A percentile compares a stretch with the other conserved stretches of the same genome.
These are phyloP conservation scores for Blastomyces emzantsi DNA, from an alignment of 2,329 filamentous ascomycete species.

Conservation along the genomic window DNA sequence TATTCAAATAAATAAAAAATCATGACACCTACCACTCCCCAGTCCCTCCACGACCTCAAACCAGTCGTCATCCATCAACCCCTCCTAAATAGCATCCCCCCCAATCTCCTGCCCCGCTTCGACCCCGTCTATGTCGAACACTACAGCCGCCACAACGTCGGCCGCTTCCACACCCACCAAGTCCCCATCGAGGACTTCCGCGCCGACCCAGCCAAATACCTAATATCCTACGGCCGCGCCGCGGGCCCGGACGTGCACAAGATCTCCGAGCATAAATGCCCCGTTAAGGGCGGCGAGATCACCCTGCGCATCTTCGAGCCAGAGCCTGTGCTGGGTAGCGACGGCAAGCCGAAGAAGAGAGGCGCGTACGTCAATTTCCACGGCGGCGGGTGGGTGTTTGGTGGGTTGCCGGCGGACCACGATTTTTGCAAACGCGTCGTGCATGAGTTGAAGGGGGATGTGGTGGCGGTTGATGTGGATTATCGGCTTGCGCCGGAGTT, in stretches of 20 bases:
- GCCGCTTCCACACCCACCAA: conserved; percentile 36
- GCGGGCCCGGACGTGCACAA: conserved; percentile 29
- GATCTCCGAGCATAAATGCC: conserved; percentile 35
- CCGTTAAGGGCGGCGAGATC: conserved; percentile 34
- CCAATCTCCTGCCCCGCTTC: conserved; percentile 29
- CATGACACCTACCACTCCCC: background rate
- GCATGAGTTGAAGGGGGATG: conserved; percentile 28
- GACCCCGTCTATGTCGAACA: conserved; percentile 36
- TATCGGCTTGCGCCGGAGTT: conserved; percentile 36
- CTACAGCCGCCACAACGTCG: conserved; percentile 37
- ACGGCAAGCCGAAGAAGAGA: conserved; percentile 25
- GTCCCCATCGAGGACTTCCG: conserved; percentile 34
- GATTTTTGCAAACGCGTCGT: conserved; percentile 37
- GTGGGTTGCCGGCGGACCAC: conserved; percentile 30
- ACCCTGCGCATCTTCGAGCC: conserved; percentile 35
- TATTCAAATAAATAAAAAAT: background rate
- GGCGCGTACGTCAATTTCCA: conserved; percentile 37
- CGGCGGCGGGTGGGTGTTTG: conserved; percentile 39
- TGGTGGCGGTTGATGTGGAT: conserved; percentile 39
- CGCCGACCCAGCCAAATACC: conserved; percentile 33
- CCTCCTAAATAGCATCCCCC: conserved; percentile 36
- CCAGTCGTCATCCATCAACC: conserved; percentile 25
- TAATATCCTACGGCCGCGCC: conserved; percentile 32
- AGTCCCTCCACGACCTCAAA: conserved; percentile 22
- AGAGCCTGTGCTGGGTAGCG: conserved; percentile 19